These are phyloP conservation scores for Russula emetica DNA, from an alignment of 768 basidiomycete genomes.

Conservation along the genomic window DNA sequence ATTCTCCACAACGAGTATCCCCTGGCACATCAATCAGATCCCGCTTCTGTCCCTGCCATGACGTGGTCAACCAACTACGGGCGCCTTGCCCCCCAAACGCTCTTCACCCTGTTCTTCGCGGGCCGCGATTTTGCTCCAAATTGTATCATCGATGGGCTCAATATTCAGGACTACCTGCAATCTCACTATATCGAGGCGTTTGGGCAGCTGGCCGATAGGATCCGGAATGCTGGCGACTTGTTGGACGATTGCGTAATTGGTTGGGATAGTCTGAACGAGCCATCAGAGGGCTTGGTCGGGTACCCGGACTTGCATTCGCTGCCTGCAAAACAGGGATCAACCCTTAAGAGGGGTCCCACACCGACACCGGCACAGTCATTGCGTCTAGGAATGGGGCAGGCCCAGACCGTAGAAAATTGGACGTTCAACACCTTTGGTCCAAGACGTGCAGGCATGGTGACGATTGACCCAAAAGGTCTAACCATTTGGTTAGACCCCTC, in stretches of 20 bases:
- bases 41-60: slow-evolving; percentile 83
- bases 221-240: slow-evolving; percentile 69
- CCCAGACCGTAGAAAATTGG: slow-evolving; percentile 79
- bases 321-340: slow-evolving; percentile 63
- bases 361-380: slow-evolving; percentile 85
- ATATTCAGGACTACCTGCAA: slow-evolving; percentile 88
- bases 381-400: slow-evolving; percentile 81
- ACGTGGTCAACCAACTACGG: slow-evolving; percentile 96
- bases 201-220: slow-evolving; percentile 68
- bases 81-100: slow-evolving; percentile 77
- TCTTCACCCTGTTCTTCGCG: slow-evolving; percentile 94
- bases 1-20: slow-evolving; percentile 91
- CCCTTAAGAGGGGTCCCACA: slow-evolving; percentile 78
- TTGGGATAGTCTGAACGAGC: slow-evolving; percentile 97
- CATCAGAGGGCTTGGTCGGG: slow-evolving; percentile 75
- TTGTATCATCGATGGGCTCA: slow-evolving; percentile 84
- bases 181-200: slow-evolving; percentile 72
- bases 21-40: slow-evolving; percentile 53
- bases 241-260: slow-evolving; percentile 88
- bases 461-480: slow-evolving; percentile 78
- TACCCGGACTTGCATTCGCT: slow-evolving; percentile 64
- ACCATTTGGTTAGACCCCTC: slow-evolving; percentile 70
- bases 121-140: slow-evolving; percentile 86
- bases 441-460: slow-evolving; percentile 62
- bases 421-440: slow-evolving; percentile 79